Evolutionary conservation across 2,329 filamentous ascomycete species (phyloP), one percentile per base, ranked within the genome.

Genomic region (Fusarium brevicatenulatum): DNA sequence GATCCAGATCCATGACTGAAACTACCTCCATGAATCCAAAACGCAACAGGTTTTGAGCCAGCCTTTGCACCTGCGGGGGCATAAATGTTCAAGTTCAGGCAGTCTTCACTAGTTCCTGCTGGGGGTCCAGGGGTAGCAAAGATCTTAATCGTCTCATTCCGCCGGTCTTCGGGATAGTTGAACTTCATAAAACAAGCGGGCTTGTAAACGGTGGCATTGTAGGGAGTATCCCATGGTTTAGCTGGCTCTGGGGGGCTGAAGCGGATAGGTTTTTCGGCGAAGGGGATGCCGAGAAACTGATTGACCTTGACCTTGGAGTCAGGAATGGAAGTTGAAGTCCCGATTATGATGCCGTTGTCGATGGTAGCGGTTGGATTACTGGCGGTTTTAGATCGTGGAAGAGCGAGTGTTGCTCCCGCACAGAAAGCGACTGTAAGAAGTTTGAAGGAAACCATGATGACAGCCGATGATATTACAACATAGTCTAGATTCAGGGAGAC

Each of bases 1-100:
- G 81, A 78, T 0, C 82, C 79, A 57, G 78, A 80, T 39, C 84
- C 84, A 23, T 77, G 73, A 13, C 55, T 75, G 50, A 84, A 85
- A 3, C 75, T 80, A 16, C 85, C 85, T 8, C 85, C 85, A 53
- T 83, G 80, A 12, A 86, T 81, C 81, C 83, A 86, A 23, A 86
- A 78, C 42, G 86, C 68, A 25, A 86, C 85, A 7, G 85, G 78
- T 47, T 83, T 85, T 49, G 80, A 78, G 1, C 71, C 70, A 9
- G 56, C 16, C 7, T 66, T 54, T 3, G 74, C 72, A 4, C 52
- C 59, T 0, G 76, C 68, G 2, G 81, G 81, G 2, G 76, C 62
- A 52, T 72, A 81, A 8, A 82, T 75, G 34, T 82, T 80, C n/a
- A 82, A 60, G 32, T 77, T 80, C 28, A 82, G 54, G 30, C 81